A percentile compares a stretch with the other conserved stretches of the same genome.
phyloP scores from a whole-genome alignment of 768 basidiomycete genomes.

The Termitomyces sp. region DNA sequence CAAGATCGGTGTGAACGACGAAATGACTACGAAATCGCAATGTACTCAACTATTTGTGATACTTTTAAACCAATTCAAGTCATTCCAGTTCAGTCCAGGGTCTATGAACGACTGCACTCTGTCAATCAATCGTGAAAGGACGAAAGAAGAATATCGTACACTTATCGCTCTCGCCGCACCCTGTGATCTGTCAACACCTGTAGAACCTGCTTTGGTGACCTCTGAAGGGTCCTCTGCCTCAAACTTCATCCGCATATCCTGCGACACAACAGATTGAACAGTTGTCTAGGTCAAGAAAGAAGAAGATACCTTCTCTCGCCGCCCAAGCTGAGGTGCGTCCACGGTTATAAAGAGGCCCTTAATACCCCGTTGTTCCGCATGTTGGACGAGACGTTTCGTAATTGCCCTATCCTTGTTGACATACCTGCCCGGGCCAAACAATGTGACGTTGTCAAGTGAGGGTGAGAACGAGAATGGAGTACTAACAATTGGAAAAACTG shows the following conservation, averaged over 20 bases:
- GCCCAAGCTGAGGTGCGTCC: constrained; percentile 93
- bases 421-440: constrained; percentile 40
- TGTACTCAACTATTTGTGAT: constrained; percentile 54
- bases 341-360: constrained; percentile 96
- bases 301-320: constrained; percentile 66
- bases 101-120: constrained; percentile 82
- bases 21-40: constrained; percentile 18
- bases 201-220: constrained; percentile 43
- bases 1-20: constrained; percentile 17
- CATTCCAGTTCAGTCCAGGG: constrained; percentile 81
- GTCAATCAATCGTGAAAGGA: background rate
- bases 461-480: background rate
- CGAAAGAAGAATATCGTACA: constrained; percentile 32
- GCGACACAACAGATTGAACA: background rate
- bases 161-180: constrained; percentile 94
- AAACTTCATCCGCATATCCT: constrained; percentile 97
- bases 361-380: constrained; percentile 86
- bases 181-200: constrained; percentile 72
- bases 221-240: constrained; percentile 69
- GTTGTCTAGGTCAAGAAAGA: background rate
- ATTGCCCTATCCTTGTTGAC: constrained; percentile 88
- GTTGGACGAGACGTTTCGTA: constrained; percentile 81
- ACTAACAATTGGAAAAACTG: constrained; percentile 83
- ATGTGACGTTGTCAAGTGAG: background rate
- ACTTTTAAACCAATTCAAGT: constrained; percentile 75